Percentiles rank a stretch among this genome's conserved stretches.
Evolutionary conservation across 75 land plant species (phyloP).

Genomic region (Gnetum montanum): DNA sequence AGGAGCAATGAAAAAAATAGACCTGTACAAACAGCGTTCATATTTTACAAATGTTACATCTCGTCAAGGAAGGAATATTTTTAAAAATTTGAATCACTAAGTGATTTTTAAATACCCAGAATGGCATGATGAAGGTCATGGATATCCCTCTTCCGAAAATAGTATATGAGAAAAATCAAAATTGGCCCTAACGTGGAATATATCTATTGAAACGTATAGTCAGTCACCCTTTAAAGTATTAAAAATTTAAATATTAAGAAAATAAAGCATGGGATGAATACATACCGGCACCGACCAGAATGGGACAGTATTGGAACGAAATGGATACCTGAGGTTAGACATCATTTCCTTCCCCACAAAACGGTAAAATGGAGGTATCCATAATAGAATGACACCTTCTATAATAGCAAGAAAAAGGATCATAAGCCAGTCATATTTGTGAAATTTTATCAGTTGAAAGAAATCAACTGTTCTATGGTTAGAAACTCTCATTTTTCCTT

Average conservation of each 20-base stretch:
- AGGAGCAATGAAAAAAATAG: slow-evolving; percentile 57
- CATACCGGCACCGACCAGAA: slow-evolving; percentile 60
- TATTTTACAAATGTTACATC: no score
- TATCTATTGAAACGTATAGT: slow-evolving; percentile 30
- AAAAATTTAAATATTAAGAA: background rate
- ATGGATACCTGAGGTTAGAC: slow-evolving; percentile 46
- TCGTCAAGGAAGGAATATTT: no score
- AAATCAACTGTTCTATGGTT: no score
- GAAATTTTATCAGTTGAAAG: slow-evolving; percentile 20
- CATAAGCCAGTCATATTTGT: slow-evolving; percentile 66
- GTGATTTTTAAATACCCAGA: slow-evolving; percentile 38
- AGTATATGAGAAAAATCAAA: slow-evolving; percentile 32
- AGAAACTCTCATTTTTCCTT: no score
- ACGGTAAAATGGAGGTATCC: slow-evolving; percentile 59
- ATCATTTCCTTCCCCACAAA: slow-evolving; percentile 60
- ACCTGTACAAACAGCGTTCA: slow-evolving; percentile 48
- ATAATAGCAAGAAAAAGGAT: slow-evolving; percentile 29
- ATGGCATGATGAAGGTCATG: slow-evolving; percentile 82
- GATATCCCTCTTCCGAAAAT: slow-evolving; percentile 47
- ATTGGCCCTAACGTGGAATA: slow-evolving; percentile 59
- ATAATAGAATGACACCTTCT: slow-evolving; percentile 15
- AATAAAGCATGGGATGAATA: background rate
- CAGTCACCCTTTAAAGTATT: no score
- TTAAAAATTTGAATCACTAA: no score
- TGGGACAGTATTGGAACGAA: slow-evolving; percentile 59